phyloP scores from a whole-genome alignment of 192 early-diverging fungal genomes.

The Backusella macrospora region DNA sequence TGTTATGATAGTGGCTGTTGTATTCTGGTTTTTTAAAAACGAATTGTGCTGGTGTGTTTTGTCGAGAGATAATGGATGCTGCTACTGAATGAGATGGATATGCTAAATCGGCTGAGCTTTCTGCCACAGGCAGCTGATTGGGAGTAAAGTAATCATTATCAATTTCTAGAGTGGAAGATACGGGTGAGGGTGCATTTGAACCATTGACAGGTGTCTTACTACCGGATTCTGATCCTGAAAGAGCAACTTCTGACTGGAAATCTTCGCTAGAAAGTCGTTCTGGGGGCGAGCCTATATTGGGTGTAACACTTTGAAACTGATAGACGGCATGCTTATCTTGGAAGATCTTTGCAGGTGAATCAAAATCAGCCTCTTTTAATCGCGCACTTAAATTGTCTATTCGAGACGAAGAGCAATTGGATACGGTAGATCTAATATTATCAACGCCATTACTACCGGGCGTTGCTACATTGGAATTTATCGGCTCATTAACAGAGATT shows the following conservation, averaged over 20 bases:
- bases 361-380: constrained; percentile 32
- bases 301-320: constrained; percentile 39
- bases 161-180: constrained; percentile 28
- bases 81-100: neutral
- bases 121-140: neutral
- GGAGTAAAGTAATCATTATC: neutral
- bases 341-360: constrained; percentile 38
- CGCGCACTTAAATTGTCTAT: constrained; percentile 16
- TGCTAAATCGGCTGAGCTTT: neutral
- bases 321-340: constrained; percentile 25
- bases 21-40: constrained; percentile 46
- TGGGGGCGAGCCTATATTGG: constrained; percentile 7
- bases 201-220: constrained; percentile 7
- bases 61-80: constrained; percentile 13
- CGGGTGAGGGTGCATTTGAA: constrained; percentile 25
- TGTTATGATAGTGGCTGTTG: constrained; percentile 40
- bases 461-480: neutral
- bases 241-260: constrained; percentile 6
- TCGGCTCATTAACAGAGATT: neutral
- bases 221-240: constrained; percentile 7
- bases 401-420: neutral
- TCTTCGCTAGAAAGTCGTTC: neutral
- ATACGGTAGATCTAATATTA: neutral
- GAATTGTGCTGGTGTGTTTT: constrained; percentile 40
- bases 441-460: neutral